phyloP scores from a whole-genome alignment of 306 rosid species.

The Casuarina glauca region DNA sequence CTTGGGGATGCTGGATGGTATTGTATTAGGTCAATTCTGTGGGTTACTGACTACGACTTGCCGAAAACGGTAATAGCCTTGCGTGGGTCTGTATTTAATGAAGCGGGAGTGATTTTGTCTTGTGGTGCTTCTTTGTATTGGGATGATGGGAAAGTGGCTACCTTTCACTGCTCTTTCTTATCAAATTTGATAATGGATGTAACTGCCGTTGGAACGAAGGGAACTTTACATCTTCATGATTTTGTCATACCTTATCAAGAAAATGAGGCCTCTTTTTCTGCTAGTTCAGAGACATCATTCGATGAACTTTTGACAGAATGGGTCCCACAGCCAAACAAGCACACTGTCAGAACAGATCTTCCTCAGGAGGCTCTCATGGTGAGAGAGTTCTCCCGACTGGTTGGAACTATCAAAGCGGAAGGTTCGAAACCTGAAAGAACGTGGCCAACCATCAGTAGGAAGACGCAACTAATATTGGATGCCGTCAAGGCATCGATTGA shows the following conservation, averaged over 20 bases:
- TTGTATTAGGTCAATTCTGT: conserved; percentile 46
- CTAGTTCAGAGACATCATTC: conserved; percentile 45
- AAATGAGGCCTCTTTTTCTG: conserved; percentile 59
- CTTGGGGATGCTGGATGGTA: conserved; percentile 58
- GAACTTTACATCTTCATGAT: conserved; percentile 71
- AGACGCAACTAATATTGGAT: conserved; percentile 80
- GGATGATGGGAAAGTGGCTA: conserved; percentile 82
- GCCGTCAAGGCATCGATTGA: conserved; percentile 79
- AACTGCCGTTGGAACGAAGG: conserved; percentile 80
- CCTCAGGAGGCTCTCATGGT: conserved; percentile 90
- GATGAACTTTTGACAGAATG: conserved; percentile 58
- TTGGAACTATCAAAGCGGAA: conserved; percentile 46
- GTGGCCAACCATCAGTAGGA: conserved; percentile 74
- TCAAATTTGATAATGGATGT: conserved; percentile 65
- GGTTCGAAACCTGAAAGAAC: conserved; percentile 61
- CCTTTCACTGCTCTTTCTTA: conserved; percentile 80
- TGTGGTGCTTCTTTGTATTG: conserved; percentile 73
- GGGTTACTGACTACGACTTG: conserved; percentile 40
- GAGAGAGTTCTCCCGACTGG: conserved; percentile 68
- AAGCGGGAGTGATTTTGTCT: conserved; percentile 67
- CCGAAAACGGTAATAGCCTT: conserved; percentile 45
- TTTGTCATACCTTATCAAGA: conserved; percentile 66
- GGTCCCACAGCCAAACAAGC: conserved; percentile 59
- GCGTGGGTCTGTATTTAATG: conserved; percentile 36
- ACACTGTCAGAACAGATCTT: conserved; percentile 47